phyloP scores from a whole-genome alignment of 257 asterid genomes.

The Asclepias syriaca region DNA sequence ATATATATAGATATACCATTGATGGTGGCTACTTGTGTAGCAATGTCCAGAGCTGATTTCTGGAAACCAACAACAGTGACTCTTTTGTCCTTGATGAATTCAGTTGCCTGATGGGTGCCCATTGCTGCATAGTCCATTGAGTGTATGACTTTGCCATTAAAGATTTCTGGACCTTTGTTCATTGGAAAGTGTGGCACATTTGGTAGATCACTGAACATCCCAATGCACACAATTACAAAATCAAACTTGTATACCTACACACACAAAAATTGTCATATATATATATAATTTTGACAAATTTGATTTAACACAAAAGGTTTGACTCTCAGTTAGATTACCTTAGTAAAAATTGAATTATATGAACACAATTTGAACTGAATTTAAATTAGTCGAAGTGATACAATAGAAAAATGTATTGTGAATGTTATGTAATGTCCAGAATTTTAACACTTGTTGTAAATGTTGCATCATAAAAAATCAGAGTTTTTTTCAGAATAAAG shows the following conservation, averaged over 20 bases:
- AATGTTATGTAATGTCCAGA: no score
- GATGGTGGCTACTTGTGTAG: conserved; percentile 37
- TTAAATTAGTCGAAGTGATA: no score
- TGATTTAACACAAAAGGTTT: no score
- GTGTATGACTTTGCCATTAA: conserved; percentile 44
- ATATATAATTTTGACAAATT: no score
- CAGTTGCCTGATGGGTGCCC: conserved; percentile 35
- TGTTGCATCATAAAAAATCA: no score
- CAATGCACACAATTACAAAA: conserved; percentile 56
- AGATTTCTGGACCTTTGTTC: conserved; percentile 28
- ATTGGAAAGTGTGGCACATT: conserved; percentile 37
- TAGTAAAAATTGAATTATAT: no score
- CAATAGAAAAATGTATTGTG: no score
- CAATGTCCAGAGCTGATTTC: conserved; percentile 67
- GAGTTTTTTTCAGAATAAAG: no score
- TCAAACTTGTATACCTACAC: conserved; percentile 46
- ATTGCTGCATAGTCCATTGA: conserved; percentile 61
- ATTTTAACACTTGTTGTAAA: no score
- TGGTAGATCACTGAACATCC: conserved; percentile 51
- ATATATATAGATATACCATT: conserved; percentile 30
- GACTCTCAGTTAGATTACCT: no score
- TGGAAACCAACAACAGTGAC: conserved; percentile 59
- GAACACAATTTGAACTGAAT: no score
- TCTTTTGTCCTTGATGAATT: conserved; percentile 35
- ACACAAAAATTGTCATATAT: no score